These are phyloP conservation scores for Podaxis sp. DNA, from an alignment of 768 basidiomycete genomes.

Conservation along the genomic window DNA sequence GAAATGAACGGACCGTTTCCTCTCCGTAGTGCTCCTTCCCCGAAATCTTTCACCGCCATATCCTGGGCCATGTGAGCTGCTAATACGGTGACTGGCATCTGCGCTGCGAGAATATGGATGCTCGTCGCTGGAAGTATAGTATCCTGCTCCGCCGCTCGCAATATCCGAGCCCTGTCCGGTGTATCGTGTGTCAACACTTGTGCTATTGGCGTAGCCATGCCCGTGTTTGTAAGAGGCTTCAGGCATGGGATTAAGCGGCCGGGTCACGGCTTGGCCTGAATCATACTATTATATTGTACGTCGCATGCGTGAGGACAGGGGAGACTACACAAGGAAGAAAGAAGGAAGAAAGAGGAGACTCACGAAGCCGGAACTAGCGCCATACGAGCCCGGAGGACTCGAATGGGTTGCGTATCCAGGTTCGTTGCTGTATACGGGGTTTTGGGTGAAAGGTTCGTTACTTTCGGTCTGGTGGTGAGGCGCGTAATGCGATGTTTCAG, in stretches of 20 bases:
- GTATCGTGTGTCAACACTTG: background rate
- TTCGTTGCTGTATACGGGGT: background rate
- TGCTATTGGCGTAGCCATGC: background rate
- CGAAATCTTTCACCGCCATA: background rate
- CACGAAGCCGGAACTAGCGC: background rate
- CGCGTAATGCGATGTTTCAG: background rate
- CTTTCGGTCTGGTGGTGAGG: background rate
- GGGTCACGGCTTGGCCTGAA: background rate
- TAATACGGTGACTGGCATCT: background rate
- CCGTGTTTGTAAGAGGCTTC: background rate
- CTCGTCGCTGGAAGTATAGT: too few species aligned
- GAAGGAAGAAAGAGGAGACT: background rate
- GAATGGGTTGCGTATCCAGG: background rate
- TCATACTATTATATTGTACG: background rate
- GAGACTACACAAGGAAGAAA: background rate
- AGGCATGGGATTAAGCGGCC: background rate
- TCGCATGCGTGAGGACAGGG: background rate
- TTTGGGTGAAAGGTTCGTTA: background rate
- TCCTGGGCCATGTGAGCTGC: background rate
- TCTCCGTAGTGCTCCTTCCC: background rate
- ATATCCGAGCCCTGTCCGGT: background rate
- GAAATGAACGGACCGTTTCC: constrained; percentile 9
- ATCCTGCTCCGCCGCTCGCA: too few species aligned
- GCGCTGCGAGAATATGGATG: background rate
- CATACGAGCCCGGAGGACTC: background rate